A percentile compares a stretch with the other conserved stretches of the same genome.
Conservation (phyloP, 148 eudicot genomes). For the Persicaria tinctoria region DNA sequence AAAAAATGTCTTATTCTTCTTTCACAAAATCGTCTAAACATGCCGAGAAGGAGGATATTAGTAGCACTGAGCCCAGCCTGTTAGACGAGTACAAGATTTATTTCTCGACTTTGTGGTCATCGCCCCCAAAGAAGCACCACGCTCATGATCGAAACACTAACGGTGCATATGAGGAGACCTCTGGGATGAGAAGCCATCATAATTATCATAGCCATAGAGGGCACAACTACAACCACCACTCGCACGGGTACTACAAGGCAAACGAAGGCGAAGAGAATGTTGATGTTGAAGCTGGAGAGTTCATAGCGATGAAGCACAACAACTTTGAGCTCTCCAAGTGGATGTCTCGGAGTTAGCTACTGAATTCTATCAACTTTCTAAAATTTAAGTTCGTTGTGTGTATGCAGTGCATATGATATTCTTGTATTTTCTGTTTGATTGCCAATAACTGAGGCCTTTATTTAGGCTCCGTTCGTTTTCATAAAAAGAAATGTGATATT, state of each 20-base stretch:
- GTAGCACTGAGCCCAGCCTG: neutral
- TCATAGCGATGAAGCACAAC: constrained; percentile 8
- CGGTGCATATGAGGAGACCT: neutral
- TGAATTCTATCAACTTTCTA: no score
- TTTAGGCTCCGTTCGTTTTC: no score
- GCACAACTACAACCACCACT: neutral
- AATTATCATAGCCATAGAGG: neutral
- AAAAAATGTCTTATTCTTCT: neutral
- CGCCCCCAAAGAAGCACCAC: neutral
- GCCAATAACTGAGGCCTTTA: no score
- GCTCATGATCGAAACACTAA: neutral
- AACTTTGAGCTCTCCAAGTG: neutral
- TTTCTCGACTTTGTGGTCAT: neutral
- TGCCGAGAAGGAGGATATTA: neutral
- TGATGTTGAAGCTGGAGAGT: constrained; percentile 1
- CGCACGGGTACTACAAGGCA: neutral
- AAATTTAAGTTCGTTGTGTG: no score
- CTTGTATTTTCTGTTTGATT: no score
- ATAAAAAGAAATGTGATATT: no score
- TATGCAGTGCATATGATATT: no score
- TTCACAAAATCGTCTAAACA: neutral
- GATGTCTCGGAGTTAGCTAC: neutral
- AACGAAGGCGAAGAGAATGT: neutral
- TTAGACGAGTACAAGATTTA: constrained; percentile 2
- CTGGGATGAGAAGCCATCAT: neutral